A percentile compares a stretch with the other conserved stretches of the same genome.
These are phyloP conservation scores for Thermochaetoides dissita DNA, from an alignment of 2,329 filamentous ascomycete genomes.

Conservation along the genomic window DNA sequence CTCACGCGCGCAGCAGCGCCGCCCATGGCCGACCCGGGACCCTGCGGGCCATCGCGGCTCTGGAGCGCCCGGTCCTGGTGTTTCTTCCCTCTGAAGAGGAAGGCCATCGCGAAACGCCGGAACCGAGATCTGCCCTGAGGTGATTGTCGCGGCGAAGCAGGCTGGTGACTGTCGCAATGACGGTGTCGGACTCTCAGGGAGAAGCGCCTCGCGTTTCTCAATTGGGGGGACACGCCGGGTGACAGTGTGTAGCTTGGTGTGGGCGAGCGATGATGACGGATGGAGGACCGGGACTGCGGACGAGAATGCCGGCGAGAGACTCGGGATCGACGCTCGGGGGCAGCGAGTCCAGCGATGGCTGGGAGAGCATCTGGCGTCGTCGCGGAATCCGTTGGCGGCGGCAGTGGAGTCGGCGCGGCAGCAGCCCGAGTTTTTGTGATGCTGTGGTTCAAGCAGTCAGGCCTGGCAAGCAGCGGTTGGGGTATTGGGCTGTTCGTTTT, in stretches of 20 bases:
- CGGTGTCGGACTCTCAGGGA: slow-evolving; percentile 2
- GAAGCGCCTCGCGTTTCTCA: slow-evolving; percentile 6
- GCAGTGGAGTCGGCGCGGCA: slow-evolving; percentile 18
- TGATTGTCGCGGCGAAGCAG: slow-evolving; percentile 9
- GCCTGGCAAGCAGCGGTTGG: no score
- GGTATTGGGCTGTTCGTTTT: no score
- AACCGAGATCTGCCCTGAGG: slow-evolving; percentile 11
- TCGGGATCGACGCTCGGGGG: slow-evolving; percentile 23
- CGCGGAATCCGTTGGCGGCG: no score
- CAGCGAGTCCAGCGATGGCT: slow-evolving; percentile 25
- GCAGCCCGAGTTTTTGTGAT: slow-evolving; percentile 13
- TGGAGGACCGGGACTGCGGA: slow-evolving; percentile 3
- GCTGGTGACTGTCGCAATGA: slow-evolving; percentile 7
- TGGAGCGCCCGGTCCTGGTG: slow-evolving; percentile 48
- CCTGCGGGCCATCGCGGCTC: slow-evolving; percentile 37
- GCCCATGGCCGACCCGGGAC: slow-evolving; percentile 35
- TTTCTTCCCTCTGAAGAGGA: slow-evolving; percentile 74
- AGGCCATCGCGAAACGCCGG: slow-evolving; percentile 46
- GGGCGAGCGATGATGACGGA: slow-evolving; percentile 2
- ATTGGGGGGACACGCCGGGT: slow-evolving; percentile 8
- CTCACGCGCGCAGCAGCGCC: slow-evolving; percentile 34
- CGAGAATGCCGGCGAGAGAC: slow-evolving; percentile 7
- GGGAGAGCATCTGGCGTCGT: slow-evolving; percentile 25
- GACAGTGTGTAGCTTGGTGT: slow-evolving; percentile 9
- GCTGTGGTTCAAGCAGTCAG: slow-evolving; percentile 14